These are phyloP conservation scores for Talaromyces funiculosus DNA, from an alignment of 2,329 filamentous ascomycete species.

Conservation along the genomic window DNA sequence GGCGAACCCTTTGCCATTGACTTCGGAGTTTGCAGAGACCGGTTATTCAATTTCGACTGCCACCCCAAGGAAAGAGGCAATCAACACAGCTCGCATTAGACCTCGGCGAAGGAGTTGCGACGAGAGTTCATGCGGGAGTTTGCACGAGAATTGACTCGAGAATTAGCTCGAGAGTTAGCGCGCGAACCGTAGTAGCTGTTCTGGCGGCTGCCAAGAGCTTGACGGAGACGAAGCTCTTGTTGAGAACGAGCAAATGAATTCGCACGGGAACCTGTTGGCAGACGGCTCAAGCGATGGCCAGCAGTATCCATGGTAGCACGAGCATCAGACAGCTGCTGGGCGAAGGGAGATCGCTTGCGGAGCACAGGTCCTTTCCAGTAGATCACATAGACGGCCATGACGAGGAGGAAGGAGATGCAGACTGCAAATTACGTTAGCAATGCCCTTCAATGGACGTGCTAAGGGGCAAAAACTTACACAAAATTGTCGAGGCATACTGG, in stretches of 20 bases:
- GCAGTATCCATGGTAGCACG: constrained; percentile 28
- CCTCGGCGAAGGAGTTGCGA: constrained; percentile 4
- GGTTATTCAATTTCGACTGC: not conserved
- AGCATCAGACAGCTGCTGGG: constrained; percentile 54
- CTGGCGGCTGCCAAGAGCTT: constrained; percentile 30
- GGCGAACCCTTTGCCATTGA: not conserved
- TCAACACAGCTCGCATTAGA: not conserved
- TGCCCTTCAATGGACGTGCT: not conserved
- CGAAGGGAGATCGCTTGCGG: constrained; percentile 58
- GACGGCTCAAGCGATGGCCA: constrained; percentile 28
- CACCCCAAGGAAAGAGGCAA: not conserved
- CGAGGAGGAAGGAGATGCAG: constrained; percentile 56
- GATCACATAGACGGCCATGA: constrained; percentile 59
- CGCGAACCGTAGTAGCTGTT: constrained; percentile 30
- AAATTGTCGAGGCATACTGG: constrained; percentile 58
- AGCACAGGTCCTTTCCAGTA: constrained; percentile 60
- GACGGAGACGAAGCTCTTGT: constrained; percentile 34
- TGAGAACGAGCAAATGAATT: constrained; percentile 36
- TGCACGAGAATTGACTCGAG: constrained; percentile 22
- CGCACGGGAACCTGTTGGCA: constrained; percentile 31
- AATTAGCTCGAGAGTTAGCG: constrained; percentile 26
- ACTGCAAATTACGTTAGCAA: constrained; percentile 24
- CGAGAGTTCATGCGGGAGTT: constrained; percentile 28
- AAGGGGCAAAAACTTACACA: constrained; percentile 37
- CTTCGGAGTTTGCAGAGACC: not conserved